These are phyloP conservation scores for Phytophthora parvispora DNA, from an alignment of 352 stramenopile species.

Conservation along the genomic window DNA sequence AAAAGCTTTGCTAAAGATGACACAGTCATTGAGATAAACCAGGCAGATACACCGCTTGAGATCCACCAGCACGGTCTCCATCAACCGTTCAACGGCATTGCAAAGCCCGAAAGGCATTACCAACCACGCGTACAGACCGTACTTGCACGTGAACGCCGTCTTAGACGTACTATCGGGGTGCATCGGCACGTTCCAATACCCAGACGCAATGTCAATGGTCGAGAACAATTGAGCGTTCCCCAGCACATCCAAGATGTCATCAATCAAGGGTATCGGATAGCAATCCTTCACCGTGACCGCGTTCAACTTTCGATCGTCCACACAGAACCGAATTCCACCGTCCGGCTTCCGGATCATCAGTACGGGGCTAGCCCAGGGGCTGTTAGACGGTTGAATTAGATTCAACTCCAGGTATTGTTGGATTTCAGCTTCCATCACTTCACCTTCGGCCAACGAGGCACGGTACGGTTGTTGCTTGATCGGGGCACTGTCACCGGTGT, in stretches of 20 bases:
- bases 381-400: neutral
- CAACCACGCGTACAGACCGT: neutral
- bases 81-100: constrained; percentile 8
- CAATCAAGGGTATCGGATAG: constrained; percentile 16
- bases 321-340: constrained; percentile 19
- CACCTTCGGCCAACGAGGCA: constrained; percentile 4
- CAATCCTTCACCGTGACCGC: constrained; percentile 13
- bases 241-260: constrained; percentile 16
- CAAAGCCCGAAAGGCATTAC: constrained; percentile 8
- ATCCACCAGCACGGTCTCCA: constrained; percentile 6
- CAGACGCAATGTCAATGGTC: constrained; percentile 4
- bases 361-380: constrained; percentile 5
- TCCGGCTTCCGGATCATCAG: constrained; percentile 5
- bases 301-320: constrained; percentile 19
- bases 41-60: constrained; percentile 6
- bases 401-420: constrained; percentile 8
- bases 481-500: constrained; percentile 1
- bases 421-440: constrained; percentile 12
- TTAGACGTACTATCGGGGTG: neutral
- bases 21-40: constrained; percentile 7
- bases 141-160: constrained; percentile 11
- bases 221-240: constrained; percentile 7
- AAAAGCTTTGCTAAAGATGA: constrained; percentile 7
- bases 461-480: constrained; percentile 19
- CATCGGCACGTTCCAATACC: constrained; percentile 9